Evolutionary conservation across 179 eudicot genomes (phyloP).

Genomic region (Pouteria campechiana): DNA sequence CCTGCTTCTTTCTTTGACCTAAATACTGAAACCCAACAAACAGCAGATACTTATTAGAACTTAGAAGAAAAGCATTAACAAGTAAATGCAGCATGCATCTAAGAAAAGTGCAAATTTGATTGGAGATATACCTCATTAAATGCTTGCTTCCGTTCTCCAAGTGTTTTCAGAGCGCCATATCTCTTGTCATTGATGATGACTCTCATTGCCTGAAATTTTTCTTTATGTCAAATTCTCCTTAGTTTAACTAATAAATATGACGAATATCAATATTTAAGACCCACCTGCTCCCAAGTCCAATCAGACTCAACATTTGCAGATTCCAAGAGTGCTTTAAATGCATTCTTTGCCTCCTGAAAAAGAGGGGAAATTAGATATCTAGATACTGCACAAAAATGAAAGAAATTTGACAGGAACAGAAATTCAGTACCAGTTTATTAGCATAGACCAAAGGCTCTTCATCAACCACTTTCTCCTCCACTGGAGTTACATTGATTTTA

Average conservation of each 20-base stretch:
- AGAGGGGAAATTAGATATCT: not conserved
- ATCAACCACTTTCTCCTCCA: constrained; percentile 48
- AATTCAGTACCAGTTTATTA: constrained; percentile 58
- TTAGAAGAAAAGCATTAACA: not conserved
- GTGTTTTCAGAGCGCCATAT: constrained; percentile 81
- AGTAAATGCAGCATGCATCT: not conserved
- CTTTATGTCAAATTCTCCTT: not conserved
- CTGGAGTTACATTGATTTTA: constrained; percentile 33
- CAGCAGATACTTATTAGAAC: constrained; percentile 1
- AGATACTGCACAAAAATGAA: not conserved
- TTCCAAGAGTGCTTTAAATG: constrained; percentile 83
- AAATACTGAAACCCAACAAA: constrained; percentile 39
- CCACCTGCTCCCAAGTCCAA: constrained; percentile 99
- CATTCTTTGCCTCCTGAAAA: constrained; percentile 78
- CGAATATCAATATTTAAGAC: not conserved
- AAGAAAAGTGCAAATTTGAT: not conserved
- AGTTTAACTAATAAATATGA: constrained; percentile 1
- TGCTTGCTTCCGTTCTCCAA: constrained; percentile 94
- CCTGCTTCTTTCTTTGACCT: constrained; percentile 89
- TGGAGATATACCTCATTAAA: constrained; percentile 72
- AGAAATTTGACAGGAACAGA: not conserved
- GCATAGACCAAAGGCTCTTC: constrained; percentile 81
- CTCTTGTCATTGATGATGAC: constrained; percentile 88
- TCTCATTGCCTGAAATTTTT: constrained; percentile 71
- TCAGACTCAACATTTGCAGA: constrained; percentile 84